Base-by-base conservation (phyloP, 148 eudicot species). In the Polygonum maritimum region DNA sequence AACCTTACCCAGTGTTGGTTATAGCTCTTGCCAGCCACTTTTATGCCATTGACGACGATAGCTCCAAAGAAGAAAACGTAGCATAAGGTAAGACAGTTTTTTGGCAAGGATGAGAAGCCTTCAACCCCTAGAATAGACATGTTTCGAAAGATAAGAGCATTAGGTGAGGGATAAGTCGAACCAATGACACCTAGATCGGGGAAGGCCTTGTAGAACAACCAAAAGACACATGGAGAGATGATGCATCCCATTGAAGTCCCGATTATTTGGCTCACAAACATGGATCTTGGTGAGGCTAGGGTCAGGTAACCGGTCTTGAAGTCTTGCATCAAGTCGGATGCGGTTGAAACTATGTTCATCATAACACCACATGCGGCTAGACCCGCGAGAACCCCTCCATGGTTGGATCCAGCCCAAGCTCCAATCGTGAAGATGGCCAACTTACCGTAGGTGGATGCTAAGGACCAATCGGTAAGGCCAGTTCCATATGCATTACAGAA, bases 391-490 rank as follows among this genome's bases (percentile, higher is more conserved):
- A 92, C 85, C 19, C 97, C 97, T 48, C 95, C 97, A 10, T 87
- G 81, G 6, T 83, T 73, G 16, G 89, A 80, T 40, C 94, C 97
- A 10, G 91, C 97, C 98, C 98, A 93, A 40, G 94, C 89, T 10
- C 98, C 98, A 33, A 93, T 84, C 8, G 79, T 76, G 67, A 93
- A 93, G 75, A 91, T 93, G 4, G 91, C 98, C 12, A 93, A 79
- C 79, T 91, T 91, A 7, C 98, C 98, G 33, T 93, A 93, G 18
- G 98, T 93, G 2, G 98, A 88, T 15, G 95, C 97, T 48, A 91
- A 74, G 48, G 97, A 94, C 98, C 98, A 94, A 76, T 94, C 98
- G 1, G 98, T 94, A 2, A 94, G 89, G 21, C 98, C 98, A 75
- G 89, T 85, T 4, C 98, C 98, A 55, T 94, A 94, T 9, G 98